Evolutionary conservation across 176 grass and related monocot genomes (phyloP).

Genomic region (Avena atlantica): DNA sequence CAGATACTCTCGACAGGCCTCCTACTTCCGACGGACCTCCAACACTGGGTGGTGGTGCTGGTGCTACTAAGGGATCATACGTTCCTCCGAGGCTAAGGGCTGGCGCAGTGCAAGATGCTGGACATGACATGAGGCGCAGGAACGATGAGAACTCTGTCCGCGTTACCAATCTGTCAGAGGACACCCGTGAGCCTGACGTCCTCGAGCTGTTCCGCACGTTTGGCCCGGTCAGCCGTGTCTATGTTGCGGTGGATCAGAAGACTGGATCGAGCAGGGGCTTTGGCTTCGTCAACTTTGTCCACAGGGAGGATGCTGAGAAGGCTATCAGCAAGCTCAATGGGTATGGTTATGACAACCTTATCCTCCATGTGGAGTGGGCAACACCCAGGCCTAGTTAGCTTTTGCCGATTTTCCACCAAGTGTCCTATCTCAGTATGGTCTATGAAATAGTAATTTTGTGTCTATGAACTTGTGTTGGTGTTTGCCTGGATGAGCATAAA

Average conservation of each 20-base stretch:
- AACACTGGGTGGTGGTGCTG: not conserved
- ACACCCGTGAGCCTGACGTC: conserved; percentile 73
- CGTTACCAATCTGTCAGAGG: conserved; percentile 84
- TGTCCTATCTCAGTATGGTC: too few species aligned
- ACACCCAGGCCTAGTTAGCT: conserved; percentile 67
- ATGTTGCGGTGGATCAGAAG: conserved; percentile 78
- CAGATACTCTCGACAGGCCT: conserved; percentile 55
- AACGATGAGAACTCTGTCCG: conserved; percentile 90
- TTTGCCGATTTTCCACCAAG: too few species aligned
- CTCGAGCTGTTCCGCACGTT: conserved; percentile 75
- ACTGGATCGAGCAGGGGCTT: conserved; percentile 72
- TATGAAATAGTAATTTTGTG: too few species aligned
- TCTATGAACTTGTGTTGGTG: too few species aligned
- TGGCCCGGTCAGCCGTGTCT: conserved; percentile 78
- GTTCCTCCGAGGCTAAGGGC: conserved; percentile 78
- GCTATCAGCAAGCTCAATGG: conserved; percentile 92
- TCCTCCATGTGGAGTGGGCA: conserved; percentile 88
- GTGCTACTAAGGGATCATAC: conserved; percentile 55
- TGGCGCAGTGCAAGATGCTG: conserved; percentile 33
- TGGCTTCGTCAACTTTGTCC: conserved; percentile 82
- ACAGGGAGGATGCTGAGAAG: conserved; percentile 73
- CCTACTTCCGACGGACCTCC: conserved; percentile 43
- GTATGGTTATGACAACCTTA: conserved; percentile 92
- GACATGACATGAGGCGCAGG: conserved; percentile 66
- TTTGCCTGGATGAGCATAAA: too few species aligned